Evolutionary conservation across 2,329 filamentous ascomycete species (phyloP).

Genomic region (Calonectria henricotiae): DNA sequence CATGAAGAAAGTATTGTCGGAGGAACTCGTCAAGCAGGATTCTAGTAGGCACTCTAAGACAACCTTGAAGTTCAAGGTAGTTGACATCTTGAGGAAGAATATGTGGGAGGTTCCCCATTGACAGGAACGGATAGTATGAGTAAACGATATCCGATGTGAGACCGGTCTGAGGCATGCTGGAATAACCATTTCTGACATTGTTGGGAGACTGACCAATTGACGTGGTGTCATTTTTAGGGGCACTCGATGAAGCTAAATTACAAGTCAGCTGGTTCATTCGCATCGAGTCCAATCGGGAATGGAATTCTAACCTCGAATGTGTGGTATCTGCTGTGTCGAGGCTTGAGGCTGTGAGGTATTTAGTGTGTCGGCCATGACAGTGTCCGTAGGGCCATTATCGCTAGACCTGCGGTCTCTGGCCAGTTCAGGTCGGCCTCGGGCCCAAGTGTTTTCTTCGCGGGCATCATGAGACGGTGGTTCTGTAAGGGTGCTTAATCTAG

Average conservation of each 20-base stretch:
- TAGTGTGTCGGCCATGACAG: conserved; percentile 28
- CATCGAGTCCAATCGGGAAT: not conserved
- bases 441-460: conserved; percentile 10
- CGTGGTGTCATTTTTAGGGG: not conserved
- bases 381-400: conserved; percentile 29
- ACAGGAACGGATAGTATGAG: conserved; percentile 42
- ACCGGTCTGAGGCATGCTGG: conserved; percentile 27
- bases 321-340: conserved; percentile 5
- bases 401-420: not conserved
- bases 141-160: conserved; percentile 39
- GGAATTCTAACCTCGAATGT: conserved; percentile 21
- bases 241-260: conserved; percentile 13
- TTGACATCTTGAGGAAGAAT: conserved; percentile 41
- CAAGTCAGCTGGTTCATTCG: not conserved
- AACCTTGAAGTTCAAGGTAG: conserved; percentile 42
- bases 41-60: conserved; percentile 37
- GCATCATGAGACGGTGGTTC: conserved; percentile 1
- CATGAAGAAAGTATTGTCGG: conserved; percentile 43
- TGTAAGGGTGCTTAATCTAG: conserved; percentile 32
- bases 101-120: conserved; percentile 39
- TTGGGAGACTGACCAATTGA: conserved; percentile 16
- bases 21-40: conserved; percentile 41
- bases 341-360: not conserved
- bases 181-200: conserved; percentile 19
- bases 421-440: conserved; percentile 6